Evolutionary conservation across 2,329 filamentous ascomycete species (phyloP).

Genomic region (Aciculosporium take): DNA sequence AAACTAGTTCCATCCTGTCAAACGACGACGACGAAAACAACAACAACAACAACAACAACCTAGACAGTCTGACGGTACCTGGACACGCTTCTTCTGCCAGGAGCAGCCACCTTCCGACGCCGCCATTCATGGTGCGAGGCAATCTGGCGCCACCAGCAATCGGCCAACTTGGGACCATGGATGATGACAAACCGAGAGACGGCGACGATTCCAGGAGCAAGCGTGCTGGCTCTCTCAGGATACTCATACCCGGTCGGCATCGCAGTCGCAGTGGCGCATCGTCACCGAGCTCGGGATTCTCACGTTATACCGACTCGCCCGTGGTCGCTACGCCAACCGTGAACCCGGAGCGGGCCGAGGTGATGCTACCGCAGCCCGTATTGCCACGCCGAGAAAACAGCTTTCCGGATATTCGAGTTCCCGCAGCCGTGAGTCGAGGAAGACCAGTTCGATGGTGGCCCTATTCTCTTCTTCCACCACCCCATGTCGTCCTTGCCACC

Average conservation of each 20-base stretch:
- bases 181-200: not conserved
- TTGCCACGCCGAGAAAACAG: conserved; percentile 29
- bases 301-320: conserved; percentile 49
- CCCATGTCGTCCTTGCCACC: conserved; percentile 54
- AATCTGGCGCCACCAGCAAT: conserved; percentile 28
- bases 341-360: conserved; percentile 33
- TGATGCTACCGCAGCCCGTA: conserved; percentile 33
- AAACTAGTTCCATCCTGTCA: not conserved
- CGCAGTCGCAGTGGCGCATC: conserved; percentile 29
- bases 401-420: conserved; percentile 29
- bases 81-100: conserved; percentile 8
- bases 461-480: conserved; percentile 55
- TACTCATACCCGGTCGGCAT: conserved; percentile 33
- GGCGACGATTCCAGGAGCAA: conserved; percentile 3
- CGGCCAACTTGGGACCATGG: conserved; percentile 9
- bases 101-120: conserved; percentile 9
- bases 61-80: conserved; percentile 1
- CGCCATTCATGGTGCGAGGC: conserved; percentile 24
- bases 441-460: conserved; percentile 64
- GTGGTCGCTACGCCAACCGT: conserved; percentile 27
- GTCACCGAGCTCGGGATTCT: conserved; percentile 50
- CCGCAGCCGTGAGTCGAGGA: conserved; percentile 20
- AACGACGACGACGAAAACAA: no score
- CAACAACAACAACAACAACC: no score
- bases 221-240: conserved; percentile 17